These are phyloP conservation scores for Trametes polyzona DNA, from an alignment of 1,284 basidiomycete species.

Conservation along the genomic window DNA sequence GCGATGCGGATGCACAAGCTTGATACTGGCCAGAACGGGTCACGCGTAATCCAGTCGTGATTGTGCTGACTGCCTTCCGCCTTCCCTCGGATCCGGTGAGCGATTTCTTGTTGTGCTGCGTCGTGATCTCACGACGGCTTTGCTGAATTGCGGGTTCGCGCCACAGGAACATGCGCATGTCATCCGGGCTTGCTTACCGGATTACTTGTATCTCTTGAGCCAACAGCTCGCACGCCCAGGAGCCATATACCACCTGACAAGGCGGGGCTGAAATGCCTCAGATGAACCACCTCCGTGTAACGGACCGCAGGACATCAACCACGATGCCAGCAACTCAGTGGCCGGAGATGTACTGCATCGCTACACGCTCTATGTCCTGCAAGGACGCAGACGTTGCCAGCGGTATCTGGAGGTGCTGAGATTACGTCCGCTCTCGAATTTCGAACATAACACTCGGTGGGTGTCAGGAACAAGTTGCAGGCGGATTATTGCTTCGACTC, in stretches of 20 bases:
- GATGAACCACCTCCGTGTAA: too few species aligned
- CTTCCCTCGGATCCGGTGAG: neutral
- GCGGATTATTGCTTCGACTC: too few species aligned
- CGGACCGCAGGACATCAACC: too few species aligned
- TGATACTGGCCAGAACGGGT: neutral
- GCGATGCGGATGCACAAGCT: neutral
- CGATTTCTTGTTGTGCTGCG: neutral
- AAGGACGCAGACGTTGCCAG: too few species aligned
- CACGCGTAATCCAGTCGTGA: neutral
- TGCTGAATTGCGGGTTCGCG: neutral
- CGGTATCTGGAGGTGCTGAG: too few species aligned
- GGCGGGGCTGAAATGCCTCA: too few species aligned
- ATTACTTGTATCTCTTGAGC: neutral
- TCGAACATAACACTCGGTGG: too few species aligned
- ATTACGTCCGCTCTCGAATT: too few species aligned
- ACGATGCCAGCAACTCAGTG: neutral
- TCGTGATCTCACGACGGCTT: slow-evolving; percentile 2
- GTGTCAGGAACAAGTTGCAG: too few species aligned
- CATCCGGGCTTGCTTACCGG: neutral
- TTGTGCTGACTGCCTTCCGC: neutral
- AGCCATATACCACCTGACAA: neutral
- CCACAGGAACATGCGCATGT: neutral
- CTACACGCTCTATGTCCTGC: too few species aligned
- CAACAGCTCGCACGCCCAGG: neutral
- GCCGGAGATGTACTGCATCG: too few species aligned